These are phyloP conservation scores for Wickerhamiella musiphila DNA, from an alignment of 805 yeast species.

Conservation along the genomic window DNA sequence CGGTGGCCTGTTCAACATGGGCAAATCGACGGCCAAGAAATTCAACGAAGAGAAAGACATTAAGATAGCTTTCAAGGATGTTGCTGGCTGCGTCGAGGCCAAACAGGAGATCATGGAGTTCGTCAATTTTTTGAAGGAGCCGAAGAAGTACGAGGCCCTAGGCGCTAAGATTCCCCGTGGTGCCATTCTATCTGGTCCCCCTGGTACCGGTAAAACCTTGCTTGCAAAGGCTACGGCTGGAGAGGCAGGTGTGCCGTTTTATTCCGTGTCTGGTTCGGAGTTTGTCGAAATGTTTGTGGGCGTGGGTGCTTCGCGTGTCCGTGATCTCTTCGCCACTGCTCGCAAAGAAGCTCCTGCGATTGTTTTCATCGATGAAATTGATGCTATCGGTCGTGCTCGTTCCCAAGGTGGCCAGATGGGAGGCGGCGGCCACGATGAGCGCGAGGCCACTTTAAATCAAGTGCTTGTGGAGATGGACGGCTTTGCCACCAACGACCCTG, in stretches of 20 bases:
- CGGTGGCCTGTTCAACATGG: conserved; percentile 68
- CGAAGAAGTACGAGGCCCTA: conserved; percentile 71
- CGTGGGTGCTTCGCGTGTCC: conserved; percentile 95
- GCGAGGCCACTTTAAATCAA: conserved; percentile 92
- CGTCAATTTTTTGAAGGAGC: conserved; percentile 81
- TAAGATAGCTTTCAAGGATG: conserved; percentile 77
- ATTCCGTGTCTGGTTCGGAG: conserved; percentile 92
- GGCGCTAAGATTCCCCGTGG: conserved; percentile 99
- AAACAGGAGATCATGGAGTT: conserved; percentile 97
- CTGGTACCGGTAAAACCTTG: conserved; percentile 97
- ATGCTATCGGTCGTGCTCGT: conserved; percentile 94
- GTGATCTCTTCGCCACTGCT: conserved; percentile 85
- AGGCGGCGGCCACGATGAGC: conserved; percentile 90
- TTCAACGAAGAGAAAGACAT: conserved; percentile 87
- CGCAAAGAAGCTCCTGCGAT: conserved; percentile 89
- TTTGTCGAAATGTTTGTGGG: conserved; percentile 98
- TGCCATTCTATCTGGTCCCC: conserved; percentile 93
- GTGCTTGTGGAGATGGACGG: conserved; percentile 98
- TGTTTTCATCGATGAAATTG: conserved; percentile 95
- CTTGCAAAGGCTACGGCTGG: conserved; percentile 98
- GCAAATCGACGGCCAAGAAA: conserved; percentile 77
- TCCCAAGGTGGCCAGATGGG: conserved; percentile 30
- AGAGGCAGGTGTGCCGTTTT: conserved; percentile 95
- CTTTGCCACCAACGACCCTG: conserved; percentile 75
- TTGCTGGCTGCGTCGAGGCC: conserved; percentile 95